Conservation (phyloP, 2,329 filamentous ascomycete species). For the Aspergillus tamarii region DNA sequence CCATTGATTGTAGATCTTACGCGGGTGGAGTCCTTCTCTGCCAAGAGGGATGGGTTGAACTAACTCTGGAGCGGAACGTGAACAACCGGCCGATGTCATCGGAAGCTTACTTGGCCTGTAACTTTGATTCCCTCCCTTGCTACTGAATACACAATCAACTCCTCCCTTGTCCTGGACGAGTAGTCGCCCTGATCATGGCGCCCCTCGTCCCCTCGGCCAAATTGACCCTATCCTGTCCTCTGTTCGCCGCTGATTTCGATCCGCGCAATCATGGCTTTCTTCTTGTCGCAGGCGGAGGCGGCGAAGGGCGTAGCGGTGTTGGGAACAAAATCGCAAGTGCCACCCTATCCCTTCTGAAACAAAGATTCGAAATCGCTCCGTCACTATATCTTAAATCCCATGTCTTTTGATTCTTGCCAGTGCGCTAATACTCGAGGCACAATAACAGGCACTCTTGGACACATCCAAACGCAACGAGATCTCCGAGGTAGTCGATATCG, state of each 20-base stretch:
- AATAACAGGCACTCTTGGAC: slow-evolving; percentile 68
- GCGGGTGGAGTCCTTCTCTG: neutral
- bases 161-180: slow-evolving; percentile 7
- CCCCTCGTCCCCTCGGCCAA: slow-evolving; percentile 55
- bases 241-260: slow-evolving; percentile 88
- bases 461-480: slow-evolving; percentile 67
- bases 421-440: slow-evolving; percentile 5
- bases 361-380: neutral
- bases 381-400: neutral
- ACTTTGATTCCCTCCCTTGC: slow-evolving; percentile 15
- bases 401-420: neutral
- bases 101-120: neutral
- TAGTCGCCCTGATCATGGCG: slow-evolving; percentile 35
- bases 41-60: neutral
- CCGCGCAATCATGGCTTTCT: slow-evolving; percentile 75
- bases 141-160: slow-evolving; percentile 10
- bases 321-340: slow-evolving; percentile 79
- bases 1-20: neutral
- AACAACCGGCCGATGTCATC: neutral
- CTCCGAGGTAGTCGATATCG: slow-evolving; percentile 69
- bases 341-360: neutral
- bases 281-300: slow-evolving; percentile 85
- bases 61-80: neutral
- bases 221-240: slow-evolving; percentile 75
- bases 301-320: slow-evolving; percentile 77